These are phyloP conservation scores for Microdochium bolleyi DNA, from an alignment of 2,329 filamentous ascomycete genomes.

Conservation along the genomic window DNA sequence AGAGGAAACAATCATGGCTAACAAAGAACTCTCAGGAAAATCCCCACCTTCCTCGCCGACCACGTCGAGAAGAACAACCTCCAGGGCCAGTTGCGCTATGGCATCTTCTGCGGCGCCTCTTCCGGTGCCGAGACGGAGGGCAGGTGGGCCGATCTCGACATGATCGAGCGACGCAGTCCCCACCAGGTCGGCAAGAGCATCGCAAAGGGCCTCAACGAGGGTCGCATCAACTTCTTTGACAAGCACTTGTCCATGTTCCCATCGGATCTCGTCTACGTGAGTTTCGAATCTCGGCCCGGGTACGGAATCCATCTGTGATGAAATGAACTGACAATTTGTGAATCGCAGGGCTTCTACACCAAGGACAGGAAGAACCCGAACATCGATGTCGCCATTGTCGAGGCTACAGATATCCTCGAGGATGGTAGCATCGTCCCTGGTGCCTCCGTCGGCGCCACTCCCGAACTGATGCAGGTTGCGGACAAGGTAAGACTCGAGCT, in stretches of 20 bases:
- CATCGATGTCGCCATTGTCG: constrained; percentile 77
- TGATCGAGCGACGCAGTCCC: constrained; percentile 79
- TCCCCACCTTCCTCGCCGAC: constrained; percentile 77
- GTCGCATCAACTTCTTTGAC: constrained; percentile 85
- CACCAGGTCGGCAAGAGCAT: constrained; percentile 91
- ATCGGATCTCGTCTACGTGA: constrained; percentile 71
- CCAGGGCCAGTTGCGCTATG: constrained; percentile 78
- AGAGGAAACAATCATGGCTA: constrained; percentile 6
- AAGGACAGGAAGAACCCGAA: constrained; percentile 66
- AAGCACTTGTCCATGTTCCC: constrained; percentile 94
- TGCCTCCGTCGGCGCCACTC: constrained; percentile 76
- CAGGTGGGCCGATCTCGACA: constrained; percentile 80
- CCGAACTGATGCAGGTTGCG: constrained; percentile 82
- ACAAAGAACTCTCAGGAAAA: constrained; percentile 50
- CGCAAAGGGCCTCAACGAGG: constrained; percentile 82
- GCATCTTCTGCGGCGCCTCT: constrained; percentile 82
- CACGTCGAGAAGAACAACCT: constrained; percentile 83
- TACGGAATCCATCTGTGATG: neutral
- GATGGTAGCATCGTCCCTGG: constrained; percentile 85
- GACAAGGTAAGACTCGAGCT: constrained; percentile 53
- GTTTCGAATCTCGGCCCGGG: constrained; percentile 10
- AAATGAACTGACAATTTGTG: no score
- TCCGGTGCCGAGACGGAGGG: constrained; percentile 88
- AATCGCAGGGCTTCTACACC: constrained; percentile 65
- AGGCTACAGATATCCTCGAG: constrained; percentile 79